These are phyloP conservation scores for Leptodermis oblonga DNA, from an alignment of 257 asterid species.

Conservation along the genomic window DNA sequence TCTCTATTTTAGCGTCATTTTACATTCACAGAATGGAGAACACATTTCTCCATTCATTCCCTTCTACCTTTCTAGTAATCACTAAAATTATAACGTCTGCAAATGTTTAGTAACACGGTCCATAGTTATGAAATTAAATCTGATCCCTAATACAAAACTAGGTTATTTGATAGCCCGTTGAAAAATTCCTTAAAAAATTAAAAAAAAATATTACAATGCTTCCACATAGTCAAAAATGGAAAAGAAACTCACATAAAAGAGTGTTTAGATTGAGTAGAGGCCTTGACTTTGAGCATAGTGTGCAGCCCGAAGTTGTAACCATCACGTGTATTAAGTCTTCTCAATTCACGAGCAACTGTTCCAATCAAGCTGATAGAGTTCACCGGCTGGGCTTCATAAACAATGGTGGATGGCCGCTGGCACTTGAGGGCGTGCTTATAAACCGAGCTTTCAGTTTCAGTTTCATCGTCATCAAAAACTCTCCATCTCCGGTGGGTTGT, in stretches of 20 bases:
- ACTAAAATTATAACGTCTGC: too few species aligned
- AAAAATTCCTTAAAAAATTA: too few species aligned
- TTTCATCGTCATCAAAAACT: conserved; percentile 15
- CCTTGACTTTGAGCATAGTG: conserved; percentile 35
- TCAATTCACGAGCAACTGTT: conserved; percentile 23
- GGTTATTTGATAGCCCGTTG: too few species aligned
- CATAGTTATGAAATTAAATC: too few species aligned
- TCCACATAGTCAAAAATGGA: not conserved
- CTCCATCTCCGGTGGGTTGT: conserved; percentile 23
- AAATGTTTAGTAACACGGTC: too few species aligned
- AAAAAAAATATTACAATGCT: too few species aligned
- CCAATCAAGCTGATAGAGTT: conserved; percentile 83
- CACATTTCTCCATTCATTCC: too few species aligned
- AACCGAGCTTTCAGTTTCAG: conserved; percentile 40
- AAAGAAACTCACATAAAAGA: conserved; percentile 33
- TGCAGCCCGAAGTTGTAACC: conserved; percentile 30
- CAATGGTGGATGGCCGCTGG: conserved; percentile 58
- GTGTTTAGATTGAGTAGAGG: conserved; percentile 20
- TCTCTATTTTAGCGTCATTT: too few species aligned
- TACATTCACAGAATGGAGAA: too few species aligned
- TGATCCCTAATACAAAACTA: too few species aligned
- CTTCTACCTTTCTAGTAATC: too few species aligned
- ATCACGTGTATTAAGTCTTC: conserved; percentile 13
- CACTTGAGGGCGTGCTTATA: conserved; percentile 54
- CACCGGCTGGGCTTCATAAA: conserved; percentile 14